A percentile compares a stretch with the other conserved stretches of the same genome.
phyloP scores from a whole-genome alignment of 73 alveolate species.

The Paramecium pentaurelia region DNA sequence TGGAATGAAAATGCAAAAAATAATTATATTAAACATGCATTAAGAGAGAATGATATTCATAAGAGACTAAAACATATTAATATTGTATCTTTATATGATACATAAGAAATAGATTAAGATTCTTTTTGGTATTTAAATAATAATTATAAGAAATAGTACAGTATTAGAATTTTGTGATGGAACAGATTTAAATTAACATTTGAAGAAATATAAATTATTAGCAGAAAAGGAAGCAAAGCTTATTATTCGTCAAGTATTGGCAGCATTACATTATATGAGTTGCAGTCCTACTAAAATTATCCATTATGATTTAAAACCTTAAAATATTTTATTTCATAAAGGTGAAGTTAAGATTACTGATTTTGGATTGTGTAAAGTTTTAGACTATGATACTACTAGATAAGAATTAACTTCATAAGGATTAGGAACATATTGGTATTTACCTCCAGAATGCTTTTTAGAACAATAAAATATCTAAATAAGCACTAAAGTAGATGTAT shows the following conservation, averaged over 20 bases:
- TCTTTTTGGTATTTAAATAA: slow-evolving; percentile 66
- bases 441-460: slow-evolving; percentile 98
- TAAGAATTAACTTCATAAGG: slow-evolving; percentile 97
- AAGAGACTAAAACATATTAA: slow-evolving; percentile 85
- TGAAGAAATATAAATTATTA: slow-evolving; percentile 19
- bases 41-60: slow-evolving; percentile 96
- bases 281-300: slow-evolving; percentile 73
- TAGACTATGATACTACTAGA: slow-evolving; percentile 83
- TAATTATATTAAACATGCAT: slow-evolving; percentile 96
- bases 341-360: slow-evolving; percentile 98
- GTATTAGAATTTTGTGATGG: slow-evolving; percentile 97
- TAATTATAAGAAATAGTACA: slow-evolving; percentile 65
- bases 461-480: slow-evolving; percentile 81
- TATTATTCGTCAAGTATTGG: slow-evolving; percentile 88
- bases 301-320: slow-evolving; percentile 99
- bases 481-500: slow-evolving; percentile 70
- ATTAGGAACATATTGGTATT: slow-evolving; percentile 99
- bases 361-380: slow-evolving; percentile 95
- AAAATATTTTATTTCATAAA: slow-evolving; percentile 92
- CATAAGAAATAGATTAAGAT: slow-evolving; percentile 94
- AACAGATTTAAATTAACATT: slow-evolving; percentile 86
- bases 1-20: slow-evolving; percentile 94
- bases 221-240: slow-evolving; percentile 98
- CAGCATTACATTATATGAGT: slow-evolving; percentile 93
- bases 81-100: slow-evolving; percentile 94